A percentile compares a stretch with the other conserved stretches of the same genome.
Evolutionary conservation across 2,329 filamentous ascomycete genomes (phyloP).

Genomic region (Gyromitra esculenta): DNA sequence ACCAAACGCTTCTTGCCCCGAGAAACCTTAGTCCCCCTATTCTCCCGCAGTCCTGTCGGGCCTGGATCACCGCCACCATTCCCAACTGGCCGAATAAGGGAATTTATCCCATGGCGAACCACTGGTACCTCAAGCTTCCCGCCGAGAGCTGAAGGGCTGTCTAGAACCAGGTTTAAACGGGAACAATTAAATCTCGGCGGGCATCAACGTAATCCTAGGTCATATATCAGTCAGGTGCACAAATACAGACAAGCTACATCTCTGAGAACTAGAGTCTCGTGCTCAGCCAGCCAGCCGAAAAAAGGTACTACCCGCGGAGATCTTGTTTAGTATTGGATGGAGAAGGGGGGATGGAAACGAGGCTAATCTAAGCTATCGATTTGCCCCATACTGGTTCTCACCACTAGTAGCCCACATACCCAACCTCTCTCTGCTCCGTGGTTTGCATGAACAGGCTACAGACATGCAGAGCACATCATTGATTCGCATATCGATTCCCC

Average conservation of each 20-base stretch:
- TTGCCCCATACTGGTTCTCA: background rate
- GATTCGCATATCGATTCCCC: slow-evolving; percentile 22
- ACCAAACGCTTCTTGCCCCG: slow-evolving; percentile 13
- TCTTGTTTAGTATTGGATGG: background rate
- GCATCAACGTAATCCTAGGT: slow-evolving; percentile 26
- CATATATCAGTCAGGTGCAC: slow-evolving; percentile 10
- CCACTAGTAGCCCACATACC: slow-evolving; percentile 12
- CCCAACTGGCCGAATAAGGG: slow-evolving; percentile 19
- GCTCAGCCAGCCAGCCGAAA: background rate
- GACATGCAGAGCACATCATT: slow-evolving; percentile 18
- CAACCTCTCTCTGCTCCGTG: background rate
- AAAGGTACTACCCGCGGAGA: slow-evolving; percentile 4
- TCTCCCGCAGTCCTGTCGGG: slow-evolving; percentile 14
- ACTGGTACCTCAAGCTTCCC: slow-evolving; percentile 29
- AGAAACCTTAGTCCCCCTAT: background rate
- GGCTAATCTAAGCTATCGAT: slow-evolving; percentile 3
- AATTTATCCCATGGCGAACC: slow-evolving; percentile 33
- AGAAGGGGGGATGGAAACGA: background rate
- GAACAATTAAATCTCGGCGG: slow-evolving; percentile 3
- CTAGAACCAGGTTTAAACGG: slow-evolving; percentile 17
- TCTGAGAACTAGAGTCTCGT: slow-evolving; percentile 6
- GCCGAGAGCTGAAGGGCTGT: slow-evolving; percentile 24
- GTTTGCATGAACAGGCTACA: slow-evolving; percentile 10
- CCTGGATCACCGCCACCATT: slow-evolving; percentile 32
- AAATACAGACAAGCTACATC: background rate